Evolutionary conservation across 2,329 filamentous ascomycete species (phyloP).

Genomic region (Hypocrella siamensis): DNA sequence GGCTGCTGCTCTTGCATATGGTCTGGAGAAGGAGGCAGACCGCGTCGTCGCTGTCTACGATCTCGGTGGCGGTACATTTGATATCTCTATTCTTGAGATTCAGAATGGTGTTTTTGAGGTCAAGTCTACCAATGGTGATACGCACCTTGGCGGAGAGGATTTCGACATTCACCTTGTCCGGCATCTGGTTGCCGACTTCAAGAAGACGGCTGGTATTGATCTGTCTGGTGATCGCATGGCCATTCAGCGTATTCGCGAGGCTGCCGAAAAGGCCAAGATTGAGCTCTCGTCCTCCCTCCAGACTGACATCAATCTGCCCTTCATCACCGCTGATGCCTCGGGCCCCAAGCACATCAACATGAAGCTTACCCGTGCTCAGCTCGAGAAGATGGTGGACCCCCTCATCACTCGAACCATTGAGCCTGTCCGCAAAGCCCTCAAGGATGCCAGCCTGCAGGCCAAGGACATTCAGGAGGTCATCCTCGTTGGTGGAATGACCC

Average conservation of each 20-base stretch:
- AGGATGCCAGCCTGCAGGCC: conserved; percentile 80
- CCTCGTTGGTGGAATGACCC: conserved; percentile 96
- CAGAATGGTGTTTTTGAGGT: conserved; percentile 98
- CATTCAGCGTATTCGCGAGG: conserved; percentile 97
- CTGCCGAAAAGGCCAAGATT: conserved; percentile 98
- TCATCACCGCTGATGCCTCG: conserved; percentile 91
- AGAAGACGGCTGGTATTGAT: conserved; percentile 87
- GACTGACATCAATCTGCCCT: conserved; percentile 96
- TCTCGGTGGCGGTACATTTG: conserved; percentile 96
- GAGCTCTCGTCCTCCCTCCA: conserved; percentile 89
- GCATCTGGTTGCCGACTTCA: conserved; percentile 88
- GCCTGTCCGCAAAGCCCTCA: conserved; percentile 89
- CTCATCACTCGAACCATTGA: conserved; percentile 77
- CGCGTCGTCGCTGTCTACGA: conserved; percentile 89
- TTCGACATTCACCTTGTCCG: conserved; percentile 92
- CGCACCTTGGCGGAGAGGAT: conserved; percentile 94
- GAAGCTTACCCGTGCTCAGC: conserved; percentile 83
- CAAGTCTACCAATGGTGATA: conserved; percentile 98
- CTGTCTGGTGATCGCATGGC: conserved; percentile 90
- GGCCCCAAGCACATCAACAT: conserved; percentile 97
- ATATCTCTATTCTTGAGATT: conserved; percentile 96
- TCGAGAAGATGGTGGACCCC: conserved; percentile 84
- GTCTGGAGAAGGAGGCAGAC: conserved; percentile 88
- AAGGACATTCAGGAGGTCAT: conserved; percentile 97
- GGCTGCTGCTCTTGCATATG: conserved; percentile 87